A percentile compares a stretch with the other conserved stretches of the same genome.
Evolutionary conservation across 2,329 filamentous ascomycete genomes (phyloP).

Genomic region (Lasiodiplodia sp.): DNA sequence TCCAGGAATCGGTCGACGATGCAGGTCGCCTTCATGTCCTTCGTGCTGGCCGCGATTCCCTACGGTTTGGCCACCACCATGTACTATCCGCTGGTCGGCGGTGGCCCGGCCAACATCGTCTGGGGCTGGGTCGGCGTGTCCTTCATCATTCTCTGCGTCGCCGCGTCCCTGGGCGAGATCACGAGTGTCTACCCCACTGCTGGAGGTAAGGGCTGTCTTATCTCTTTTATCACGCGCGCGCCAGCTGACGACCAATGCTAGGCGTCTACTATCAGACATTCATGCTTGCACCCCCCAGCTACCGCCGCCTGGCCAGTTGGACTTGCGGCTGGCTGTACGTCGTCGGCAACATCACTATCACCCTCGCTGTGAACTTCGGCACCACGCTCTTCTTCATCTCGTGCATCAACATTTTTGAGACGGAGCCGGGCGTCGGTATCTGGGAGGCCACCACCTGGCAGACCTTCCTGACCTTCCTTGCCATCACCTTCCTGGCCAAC

Average conservation of each 20-base stretch:
- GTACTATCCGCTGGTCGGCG: conserved; percentile 70
- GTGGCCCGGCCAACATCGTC: conserved; percentile 73
- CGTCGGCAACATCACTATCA: conserved; percentile 82
- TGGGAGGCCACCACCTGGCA: conserved; percentile 54
- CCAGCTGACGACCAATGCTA: conserved; percentile 2
- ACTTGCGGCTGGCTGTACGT: conserved; percentile 79
- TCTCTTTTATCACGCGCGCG: neutral
- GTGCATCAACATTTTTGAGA: conserved; percentile 63
- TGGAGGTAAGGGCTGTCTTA: conserved; percentile 57
- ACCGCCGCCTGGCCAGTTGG: conserved; percentile 71
- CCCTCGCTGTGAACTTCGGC: conserved; percentile 82
- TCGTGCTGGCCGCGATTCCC: conserved; percentile 76
- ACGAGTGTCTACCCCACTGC: conserved; percentile 79
- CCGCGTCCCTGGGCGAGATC: conserved; percentile 74
- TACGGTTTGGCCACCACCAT: conserved; percentile 76
- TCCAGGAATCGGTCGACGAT: conserved; percentile 70
- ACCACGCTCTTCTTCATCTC: conserved; percentile 62
- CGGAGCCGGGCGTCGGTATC: conserved; percentile 54
- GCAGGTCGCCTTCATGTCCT: conserved; percentile 78
- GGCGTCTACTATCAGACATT: conserved; percentile 78
- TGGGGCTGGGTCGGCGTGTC: conserved; percentile 76
- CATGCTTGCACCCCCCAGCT: conserved; percentile 70
- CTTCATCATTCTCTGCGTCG: conserved; percentile 74
- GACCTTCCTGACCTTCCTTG: conserved; percentile 58
- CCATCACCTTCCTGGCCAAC: conserved; percentile 59